Conservation (phyloP, 148 eudicot genomes). For the Mesembryanthemum crystallinum region DNA sequence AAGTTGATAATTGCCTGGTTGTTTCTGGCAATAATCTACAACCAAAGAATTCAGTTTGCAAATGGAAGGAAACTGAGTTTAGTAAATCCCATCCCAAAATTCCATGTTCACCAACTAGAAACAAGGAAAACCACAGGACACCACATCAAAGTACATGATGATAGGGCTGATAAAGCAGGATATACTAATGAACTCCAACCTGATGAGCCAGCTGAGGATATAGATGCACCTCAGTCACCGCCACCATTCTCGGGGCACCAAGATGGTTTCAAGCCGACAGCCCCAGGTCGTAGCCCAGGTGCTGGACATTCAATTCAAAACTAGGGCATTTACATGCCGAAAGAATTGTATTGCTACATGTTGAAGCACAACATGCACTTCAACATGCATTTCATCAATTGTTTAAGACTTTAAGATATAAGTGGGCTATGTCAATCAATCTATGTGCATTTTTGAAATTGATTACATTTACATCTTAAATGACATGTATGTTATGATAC, state of each 20-base stretch:
- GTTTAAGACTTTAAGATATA: not conserved
- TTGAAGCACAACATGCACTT: not conserved
- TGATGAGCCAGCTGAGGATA: constrained; percentile 17
- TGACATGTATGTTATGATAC: not conserved
- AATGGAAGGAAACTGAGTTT: constrained; percentile 35
- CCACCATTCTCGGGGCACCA: constrained; percentile 23
- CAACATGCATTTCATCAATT: constrained; percentile 11
- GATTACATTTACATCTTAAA: not conserved
- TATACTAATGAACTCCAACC: constrained; percentile 11
- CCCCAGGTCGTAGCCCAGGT: constrained; percentile 57
- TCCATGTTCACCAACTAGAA: constrained; percentile 18
- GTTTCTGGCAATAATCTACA: constrained; percentile 28
- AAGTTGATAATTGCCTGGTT: constrained; percentile 31
- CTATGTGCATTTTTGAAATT: not conserved
- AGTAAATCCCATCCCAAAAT: constrained; percentile 25
- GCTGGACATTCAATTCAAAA: constrained; percentile 48
- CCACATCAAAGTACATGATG: constrained; percentile 8
- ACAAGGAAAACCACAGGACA: constrained; percentile 7
- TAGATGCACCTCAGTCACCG: constrained; percentile 25
- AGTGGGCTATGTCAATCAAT: not conserved
- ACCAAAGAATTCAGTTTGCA: constrained; percentile 26
- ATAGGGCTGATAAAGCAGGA: not conserved
- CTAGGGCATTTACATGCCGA: constrained; percentile 19
- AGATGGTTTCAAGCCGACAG: constrained; percentile 43
- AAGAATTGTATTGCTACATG: not conserved